Evolutionary conservation across 2,329 filamentous ascomycete genomes (phyloP), one percentile per base, ranked within the genome.

Genomic region (Tolypocladium paradoxum): DNA sequence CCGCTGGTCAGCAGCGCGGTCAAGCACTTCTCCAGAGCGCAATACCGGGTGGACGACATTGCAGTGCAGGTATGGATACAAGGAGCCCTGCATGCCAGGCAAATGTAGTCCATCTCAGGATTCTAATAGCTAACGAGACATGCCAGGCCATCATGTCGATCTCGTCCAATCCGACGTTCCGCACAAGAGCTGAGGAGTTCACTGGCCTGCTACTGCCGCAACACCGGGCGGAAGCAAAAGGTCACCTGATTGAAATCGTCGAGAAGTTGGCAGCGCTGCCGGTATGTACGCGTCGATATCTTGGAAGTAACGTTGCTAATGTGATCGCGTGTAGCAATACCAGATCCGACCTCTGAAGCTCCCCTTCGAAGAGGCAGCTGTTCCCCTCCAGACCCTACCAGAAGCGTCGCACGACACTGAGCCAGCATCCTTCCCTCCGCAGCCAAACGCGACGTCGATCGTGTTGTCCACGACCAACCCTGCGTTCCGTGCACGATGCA

Each of bases 1-100:
- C 70, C 70, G 1, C 62, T 66, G 29, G 61, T 73, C 16, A 57
- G 60, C 51, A 50, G 52, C 14, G 61, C 60, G 0, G 51, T 70
- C 16, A 34, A 55, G 2, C 33, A 55, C n/a, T 50, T 73, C 0
- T 56, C 64, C 1, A 27, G 33, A 2, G 56, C 56, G 1, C 48
- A 54, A 35, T 67, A 64, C 14, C 57, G 58, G 7, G 47, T 62
- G 9, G 52, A 65, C 16, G 57, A 62, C 2, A 64, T 73, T 31
- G 63, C 65, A 3, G 51, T 62, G 27, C 57, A 62, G 58, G 69
- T 71, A 65, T 50, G 56, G 45, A 8, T n/a, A 4, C 27, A n/a
- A 20, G 20, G 18, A 20, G 8, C 6, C 14, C 9, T 12, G 20
- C 20, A 3, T 3, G 37, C 14, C 18, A 4, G 3, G n/a, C 18